phyloP scores from a whole-genome alignment of 2,329 filamentous ascomycete genomes.

The Fusarium sp. region DNA sequence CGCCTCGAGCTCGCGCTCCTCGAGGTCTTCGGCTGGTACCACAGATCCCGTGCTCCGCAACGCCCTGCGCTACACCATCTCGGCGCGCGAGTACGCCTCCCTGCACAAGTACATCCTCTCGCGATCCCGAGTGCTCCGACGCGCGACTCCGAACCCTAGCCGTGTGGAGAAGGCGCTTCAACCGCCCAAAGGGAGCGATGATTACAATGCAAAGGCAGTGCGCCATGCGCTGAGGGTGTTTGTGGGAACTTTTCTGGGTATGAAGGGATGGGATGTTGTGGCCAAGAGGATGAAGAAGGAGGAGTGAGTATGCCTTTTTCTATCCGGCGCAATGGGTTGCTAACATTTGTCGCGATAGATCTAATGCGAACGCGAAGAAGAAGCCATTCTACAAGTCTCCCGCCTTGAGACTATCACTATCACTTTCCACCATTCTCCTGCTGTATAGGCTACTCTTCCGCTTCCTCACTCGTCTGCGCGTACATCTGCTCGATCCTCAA shows the following conservation, averaged over 20 bases:
- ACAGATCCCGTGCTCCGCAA: conserved; percentile 83
- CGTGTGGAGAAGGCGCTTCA: conserved; percentile 60
- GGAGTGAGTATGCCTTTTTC: conserved; percentile 53
- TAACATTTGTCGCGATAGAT: conserved; percentile 32
- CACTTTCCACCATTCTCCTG: conserved; percentile 86
- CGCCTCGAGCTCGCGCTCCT: conserved; percentile 36
- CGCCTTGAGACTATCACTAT: conserved; percentile 82
- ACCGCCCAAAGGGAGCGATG: conserved; percentile 60
- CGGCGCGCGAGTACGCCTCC: conserved; percentile 84
- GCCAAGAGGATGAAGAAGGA: conserved; percentile 60
- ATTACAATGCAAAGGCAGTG: conserved; percentile 77
- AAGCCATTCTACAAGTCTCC: conserved; percentile 72
- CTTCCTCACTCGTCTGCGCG: conserved; percentile 84
- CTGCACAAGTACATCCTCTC: conserved; percentile 88
- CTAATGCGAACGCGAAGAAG: conserved; percentile 54
- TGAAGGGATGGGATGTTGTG: conserved; percentile 72
- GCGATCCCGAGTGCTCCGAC: conserved; percentile 70
- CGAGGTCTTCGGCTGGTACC: conserved; percentile 31
- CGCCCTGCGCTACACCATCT: conserved; percentile 87
- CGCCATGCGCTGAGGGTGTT: conserved; percentile 80
- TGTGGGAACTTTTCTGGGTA: conserved; percentile 68
- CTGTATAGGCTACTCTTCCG: conserved; percentile 91
- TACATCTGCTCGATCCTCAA: conserved; percentile 82
- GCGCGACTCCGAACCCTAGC: conserved; percentile 66
- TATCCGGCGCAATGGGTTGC: background rate